phyloP scores from a whole-genome alignment of 106 monocot species.

The Cymbidium sinense region DNA sequence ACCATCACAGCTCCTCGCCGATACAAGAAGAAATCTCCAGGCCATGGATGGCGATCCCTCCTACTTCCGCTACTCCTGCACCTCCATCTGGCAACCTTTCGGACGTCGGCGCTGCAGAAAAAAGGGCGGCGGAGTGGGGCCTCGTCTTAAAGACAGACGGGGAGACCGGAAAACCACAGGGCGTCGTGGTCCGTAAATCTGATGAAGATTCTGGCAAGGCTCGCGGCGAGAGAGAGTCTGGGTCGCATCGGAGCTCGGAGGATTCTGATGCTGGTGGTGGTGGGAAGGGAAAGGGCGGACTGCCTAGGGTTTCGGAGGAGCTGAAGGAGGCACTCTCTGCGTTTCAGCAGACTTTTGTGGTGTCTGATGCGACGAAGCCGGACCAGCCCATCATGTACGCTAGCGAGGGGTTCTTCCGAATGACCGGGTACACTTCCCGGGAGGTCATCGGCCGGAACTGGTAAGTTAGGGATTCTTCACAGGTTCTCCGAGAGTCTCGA shows the following conservation, averaged over 20 bases:
- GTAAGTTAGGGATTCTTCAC: constrained; percentile 18
- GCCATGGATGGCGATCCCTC: constrained; percentile 57
- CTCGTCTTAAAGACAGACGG: constrained; percentile 78
- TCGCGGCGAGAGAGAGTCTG: constrained; percentile 28
- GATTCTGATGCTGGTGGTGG: constrained; percentile 35
- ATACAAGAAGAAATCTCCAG: constrained; percentile 18
- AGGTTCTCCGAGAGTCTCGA: background rate
- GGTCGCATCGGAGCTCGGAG: constrained; percentile 52
- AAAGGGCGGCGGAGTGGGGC: constrained; percentile 94
- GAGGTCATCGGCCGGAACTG: constrained; percentile 93
- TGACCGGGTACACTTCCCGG: constrained; percentile 83
- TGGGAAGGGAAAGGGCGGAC: constrained; percentile 13
- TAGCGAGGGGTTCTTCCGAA: constrained; percentile 91
- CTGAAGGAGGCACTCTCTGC: constrained; percentile 84
- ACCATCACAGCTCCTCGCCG: background rate
- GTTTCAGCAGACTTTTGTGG: constrained; percentile 97
- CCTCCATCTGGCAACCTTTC: background rate
- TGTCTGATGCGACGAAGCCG: constrained; percentile 76
- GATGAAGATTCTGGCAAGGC: constrained; percentile 23
- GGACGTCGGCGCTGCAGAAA: constrained; percentile 29
- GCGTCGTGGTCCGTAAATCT: constrained; percentile 53
- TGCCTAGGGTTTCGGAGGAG: constrained; percentile 88
- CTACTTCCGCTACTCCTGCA: background rate
- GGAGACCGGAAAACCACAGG: constrained; percentile 77
- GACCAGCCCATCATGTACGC: constrained; percentile 87